Conservation (phyloP, 2,329 filamentous ascomycete genomes). For the Myotisia sp. region DNA sequence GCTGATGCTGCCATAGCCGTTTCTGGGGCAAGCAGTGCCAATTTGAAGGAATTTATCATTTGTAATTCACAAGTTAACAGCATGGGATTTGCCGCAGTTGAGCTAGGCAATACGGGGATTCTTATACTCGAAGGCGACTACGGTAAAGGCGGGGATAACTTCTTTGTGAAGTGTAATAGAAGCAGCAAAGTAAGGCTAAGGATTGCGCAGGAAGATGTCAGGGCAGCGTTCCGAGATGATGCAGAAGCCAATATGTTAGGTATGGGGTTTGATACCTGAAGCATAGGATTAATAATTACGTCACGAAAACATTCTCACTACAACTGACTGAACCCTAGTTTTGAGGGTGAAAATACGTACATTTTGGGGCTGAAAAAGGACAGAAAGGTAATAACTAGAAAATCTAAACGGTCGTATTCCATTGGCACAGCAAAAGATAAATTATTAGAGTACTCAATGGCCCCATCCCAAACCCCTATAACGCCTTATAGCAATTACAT, state of each 20-base stretch:
- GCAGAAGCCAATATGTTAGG: constrained; percentile 70
- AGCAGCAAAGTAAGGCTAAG: constrained; percentile 76
- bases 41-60: constrained; percentile 49
- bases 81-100: constrained; percentile 60
- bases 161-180: constrained; percentile 58
- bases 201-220: constrained; percentile 81
- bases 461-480: neutral
- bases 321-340: too few relatives aligned
- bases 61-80: constrained; percentile 37
- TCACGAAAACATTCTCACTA: neutral
- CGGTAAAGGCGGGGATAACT: constrained; percentile 23
- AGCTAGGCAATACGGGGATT: constrained; percentile 75
- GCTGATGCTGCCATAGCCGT: constrained; percentile 31
- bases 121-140: constrained; percentile 55
- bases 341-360: too few relatives aligned
- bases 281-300: neutral
- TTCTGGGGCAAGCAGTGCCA: constrained; percentile 39
- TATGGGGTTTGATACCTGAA: constrained; percentile 33
- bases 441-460: too few relatives aligned
- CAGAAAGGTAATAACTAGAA: too few relatives aligned
- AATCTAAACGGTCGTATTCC: too few relatives aligned
- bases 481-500: constrained; percentile 10
- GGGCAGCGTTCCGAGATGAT: constrained; percentile 76
- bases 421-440: constrained; percentile 11
- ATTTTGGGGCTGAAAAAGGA: too few relatives aligned